Conservation (phyloP, 1,284 basidiomycete species). For the Apiotrichum brassicae region DNA sequence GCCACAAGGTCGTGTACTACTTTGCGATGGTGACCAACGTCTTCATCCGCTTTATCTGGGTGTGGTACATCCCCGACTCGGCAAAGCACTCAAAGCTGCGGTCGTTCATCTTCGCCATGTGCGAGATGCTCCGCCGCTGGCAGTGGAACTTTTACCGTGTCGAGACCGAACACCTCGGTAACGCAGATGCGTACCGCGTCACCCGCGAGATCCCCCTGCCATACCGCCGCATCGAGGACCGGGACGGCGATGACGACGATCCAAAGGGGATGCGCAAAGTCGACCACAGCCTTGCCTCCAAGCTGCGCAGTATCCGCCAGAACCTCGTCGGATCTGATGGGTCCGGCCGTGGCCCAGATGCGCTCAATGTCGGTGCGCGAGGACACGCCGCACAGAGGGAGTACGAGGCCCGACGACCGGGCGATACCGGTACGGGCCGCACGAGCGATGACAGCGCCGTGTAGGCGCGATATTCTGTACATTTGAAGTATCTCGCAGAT, state of each 20-base stretch:
- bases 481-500: no score
- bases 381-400: constrained; percentile 34
- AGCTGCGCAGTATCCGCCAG: not conserved
- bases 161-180: constrained; percentile 48
- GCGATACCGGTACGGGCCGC: constrained; percentile 14
- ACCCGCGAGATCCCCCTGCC: constrained; percentile 42
- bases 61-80: constrained; percentile 63
- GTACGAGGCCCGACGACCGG: constrained; percentile 38
- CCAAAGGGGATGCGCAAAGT: not conserved
- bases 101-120: constrained; percentile 61
- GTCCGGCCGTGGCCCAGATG: constrained; percentile 29
- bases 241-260: constrained; percentile 24
- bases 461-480: no score
- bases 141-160: constrained; percentile 75
- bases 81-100: constrained; percentile 55
- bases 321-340: not conserved
- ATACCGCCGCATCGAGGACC: constrained; percentile 24
- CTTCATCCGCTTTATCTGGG: constrained; percentile 71
- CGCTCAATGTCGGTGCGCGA: constrained; percentile 29
- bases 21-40: constrained; percentile 57
- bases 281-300: not conserved
- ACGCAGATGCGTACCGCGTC: constrained; percentile 32
- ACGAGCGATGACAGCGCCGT: not conserved
- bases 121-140: constrained; percentile 74
- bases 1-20: constrained; percentile 50